phyloP scores from a whole-genome alignment of 2,329 filamentous ascomycete species.

The Neoarthrinium moseri region DNA sequence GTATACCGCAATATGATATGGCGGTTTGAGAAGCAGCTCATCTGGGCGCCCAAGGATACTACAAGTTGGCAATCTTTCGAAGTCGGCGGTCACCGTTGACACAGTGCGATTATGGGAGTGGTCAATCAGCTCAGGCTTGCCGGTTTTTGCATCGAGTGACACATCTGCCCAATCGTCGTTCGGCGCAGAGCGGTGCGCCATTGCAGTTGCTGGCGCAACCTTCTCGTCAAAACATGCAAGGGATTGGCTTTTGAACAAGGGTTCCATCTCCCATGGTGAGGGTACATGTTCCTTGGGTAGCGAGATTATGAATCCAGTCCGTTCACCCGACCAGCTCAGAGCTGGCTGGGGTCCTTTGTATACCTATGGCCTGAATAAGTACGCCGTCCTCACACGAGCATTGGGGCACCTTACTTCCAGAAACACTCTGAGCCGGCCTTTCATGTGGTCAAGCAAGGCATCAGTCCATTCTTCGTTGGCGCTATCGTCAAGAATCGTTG shows the following conservation, averaged over 20 bases:
- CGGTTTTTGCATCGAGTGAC: slow-evolving; percentile 27
- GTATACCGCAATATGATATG: slow-evolving; percentile 44
- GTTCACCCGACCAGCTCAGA: slow-evolving; percentile 36
- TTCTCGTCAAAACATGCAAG: slow-evolving; percentile 33
- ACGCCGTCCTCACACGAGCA: background rate
- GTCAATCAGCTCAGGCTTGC: slow-evolving; percentile 18
- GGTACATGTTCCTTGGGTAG: slow-evolving; percentile 32
- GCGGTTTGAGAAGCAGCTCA: slow-evolving; percentile 44
- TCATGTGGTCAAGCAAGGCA: slow-evolving; percentile 35
- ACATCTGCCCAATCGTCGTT: slow-evolving; percentile 46
- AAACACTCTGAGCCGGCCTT: slow-evolving; percentile 30
- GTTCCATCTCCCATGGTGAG: slow-evolving; percentile 31
- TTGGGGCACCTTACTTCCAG: slow-evolving; percentile 23
- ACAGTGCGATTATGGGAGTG: background rate
- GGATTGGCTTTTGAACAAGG: slow-evolving; percentile 33
- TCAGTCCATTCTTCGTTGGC: slow-evolving; percentile 41
- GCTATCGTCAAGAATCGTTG: slow-evolving; percentile 39
- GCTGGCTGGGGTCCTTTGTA: slow-evolving; percentile 24
- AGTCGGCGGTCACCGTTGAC: slow-evolving; percentile 1
- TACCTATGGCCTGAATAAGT: slow-evolving; percentile 13
- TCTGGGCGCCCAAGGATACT: slow-evolving; percentile 43
- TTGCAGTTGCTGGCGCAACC: background rate
- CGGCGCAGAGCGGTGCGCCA: slow-evolving; percentile 7
- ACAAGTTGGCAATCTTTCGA: slow-evolving; percentile 38
- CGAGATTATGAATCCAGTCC: slow-evolving; percentile 35